Evolutionary conservation across 1,284 basidiomycete genomes (phyloP).

Genomic region (Marasmius tenuissimus): DNA sequence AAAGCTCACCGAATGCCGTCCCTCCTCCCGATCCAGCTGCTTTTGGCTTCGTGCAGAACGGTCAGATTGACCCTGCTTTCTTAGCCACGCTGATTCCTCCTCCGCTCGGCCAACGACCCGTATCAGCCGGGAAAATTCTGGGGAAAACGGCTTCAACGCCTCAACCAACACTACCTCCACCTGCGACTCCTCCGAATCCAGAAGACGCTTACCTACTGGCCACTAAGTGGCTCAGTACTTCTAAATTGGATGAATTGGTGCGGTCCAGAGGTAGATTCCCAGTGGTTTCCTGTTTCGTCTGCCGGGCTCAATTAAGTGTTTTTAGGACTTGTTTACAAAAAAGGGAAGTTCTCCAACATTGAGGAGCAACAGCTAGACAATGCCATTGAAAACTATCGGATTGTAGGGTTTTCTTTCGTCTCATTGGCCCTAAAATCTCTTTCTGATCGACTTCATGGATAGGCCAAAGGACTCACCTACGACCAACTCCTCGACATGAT

Average conservation of each 20-base stretch:
- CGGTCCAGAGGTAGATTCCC: conserved; percentile 55
- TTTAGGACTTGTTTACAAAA: conserved; percentile 77
- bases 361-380: conserved; percentile 66
- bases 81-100: conserved; percentile 32
- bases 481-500: conserved; percentile 63
- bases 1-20: conserved; percentile 35
- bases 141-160: conserved; percentile 6
- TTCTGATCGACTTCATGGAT: not conserved
- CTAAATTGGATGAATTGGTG: conserved; percentile 66
- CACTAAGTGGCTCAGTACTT: conserved; percentile 73
- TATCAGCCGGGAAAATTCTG: conserved; percentile 11
- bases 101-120: conserved; percentile 22
- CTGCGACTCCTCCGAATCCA: conserved; percentile 24
- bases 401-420: conserved; percentile 38
- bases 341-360: conserved; percentile 78
- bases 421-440: not conserved
- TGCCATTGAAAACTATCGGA: conserved; percentile 64
- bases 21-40: conserved; percentile 27
- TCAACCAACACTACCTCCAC: conserved; percentile 19
- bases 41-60: conserved; percentile 2
- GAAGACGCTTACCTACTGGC: conserved; percentile 54
- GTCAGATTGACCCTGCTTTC: conserved; percentile 1
- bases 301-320: conserved; percentile 1
- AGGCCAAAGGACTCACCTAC: conserved; percentile 49
- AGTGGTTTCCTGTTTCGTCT: conserved; percentile 2